Conservation (phyloP, 2,329 filamentous ascomycete genomes). For the Aspergillus sp. region DNA sequence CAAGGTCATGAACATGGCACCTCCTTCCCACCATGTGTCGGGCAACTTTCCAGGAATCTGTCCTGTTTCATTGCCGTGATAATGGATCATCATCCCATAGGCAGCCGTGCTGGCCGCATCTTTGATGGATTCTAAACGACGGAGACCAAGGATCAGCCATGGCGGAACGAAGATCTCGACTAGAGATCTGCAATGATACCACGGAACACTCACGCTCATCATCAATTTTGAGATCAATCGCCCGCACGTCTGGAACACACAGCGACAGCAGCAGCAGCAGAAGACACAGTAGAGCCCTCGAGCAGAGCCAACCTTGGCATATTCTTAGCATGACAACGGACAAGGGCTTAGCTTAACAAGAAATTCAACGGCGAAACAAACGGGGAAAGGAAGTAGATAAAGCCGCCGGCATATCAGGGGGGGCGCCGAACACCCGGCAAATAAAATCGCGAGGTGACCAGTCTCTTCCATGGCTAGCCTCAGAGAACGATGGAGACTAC, state of each 20-base stretch:
- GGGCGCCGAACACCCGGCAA: too few relatives aligned
- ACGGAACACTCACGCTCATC: background rate
- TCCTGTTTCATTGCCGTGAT: conserved; percentile 33
- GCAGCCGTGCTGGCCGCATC: conserved; percentile 29
- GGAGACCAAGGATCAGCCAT: background rate
- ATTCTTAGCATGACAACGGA: too few relatives aligned
- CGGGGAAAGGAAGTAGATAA: too few relatives aligned
- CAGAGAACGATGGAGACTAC: too few relatives aligned
- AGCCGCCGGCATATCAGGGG: too few relatives aligned
- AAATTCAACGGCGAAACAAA: too few relatives aligned
- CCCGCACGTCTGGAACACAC: background rate
- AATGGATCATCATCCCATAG: conserved; percentile 33
- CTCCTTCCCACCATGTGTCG: conserved; percentile 58
- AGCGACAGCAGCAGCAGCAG: background rate
- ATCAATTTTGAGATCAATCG: background rate
- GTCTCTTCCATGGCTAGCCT: too few relatives aligned
- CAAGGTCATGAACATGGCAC: conserved; percentile 62
- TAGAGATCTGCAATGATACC: too few relatives aligned
- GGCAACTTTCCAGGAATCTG: conserved; percentile 35
- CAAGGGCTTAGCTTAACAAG: too few relatives aligned
- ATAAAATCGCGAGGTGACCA: too few relatives aligned
- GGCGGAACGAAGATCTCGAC: background rate
- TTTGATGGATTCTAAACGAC: conserved; percentile 26
- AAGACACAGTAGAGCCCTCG: background rate
- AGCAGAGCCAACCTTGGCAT: too few relatives aligned